These are phyloP conservation scores for Leptoxyphium fumago DNA, from an alignment of 2,329 filamentous ascomycete species.

Conservation along the genomic window DNA sequence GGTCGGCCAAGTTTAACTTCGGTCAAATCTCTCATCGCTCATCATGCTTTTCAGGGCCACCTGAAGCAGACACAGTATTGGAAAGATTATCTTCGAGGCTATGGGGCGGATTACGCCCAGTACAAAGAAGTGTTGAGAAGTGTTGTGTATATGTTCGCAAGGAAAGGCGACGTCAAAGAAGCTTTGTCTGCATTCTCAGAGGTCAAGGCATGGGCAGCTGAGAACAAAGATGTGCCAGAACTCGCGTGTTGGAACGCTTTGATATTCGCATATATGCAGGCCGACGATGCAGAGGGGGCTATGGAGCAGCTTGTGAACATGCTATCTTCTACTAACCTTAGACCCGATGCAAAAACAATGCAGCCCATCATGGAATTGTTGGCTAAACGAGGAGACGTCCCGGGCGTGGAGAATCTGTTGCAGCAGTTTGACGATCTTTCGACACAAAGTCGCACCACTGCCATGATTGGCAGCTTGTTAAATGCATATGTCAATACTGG, in stretches of 20 bases:
- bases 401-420: constrained; percentile 51
- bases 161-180: constrained; percentile 46
- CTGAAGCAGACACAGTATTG: constrained; percentile 19
- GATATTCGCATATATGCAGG: constrained; percentile 53
- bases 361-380: constrained; percentile 60
- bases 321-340: constrained; percentile 26
- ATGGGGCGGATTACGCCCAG: constrained; percentile 9
- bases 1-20: constrained; percentile 7
- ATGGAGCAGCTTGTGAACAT: constrained; percentile 50
- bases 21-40: constrained; percentile 8
- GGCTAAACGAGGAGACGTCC: constrained; percentile 57
- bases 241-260: constrained; percentile 60
- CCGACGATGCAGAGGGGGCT: constrained; percentile 51
- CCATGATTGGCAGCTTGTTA: constrained; percentile 51
- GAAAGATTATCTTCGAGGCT: constrained; percentile 16
- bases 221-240: constrained; percentile 32
- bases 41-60: constrained; percentile 22
- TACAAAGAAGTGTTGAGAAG: constrained; percentile 23
- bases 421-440: constrained; percentile 41
- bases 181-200: constrained; percentile 47
- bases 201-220: constrained; percentile 30
- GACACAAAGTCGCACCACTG: constrained; percentile 35
- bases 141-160: constrained; percentile 57
- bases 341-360: constrained; percentile 51
- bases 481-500: constrained; percentile 42